phyloP scores from a whole-genome alignment of 2,329 filamentous ascomycete genomes.

The Sarocladiaceae sp. region DNA sequence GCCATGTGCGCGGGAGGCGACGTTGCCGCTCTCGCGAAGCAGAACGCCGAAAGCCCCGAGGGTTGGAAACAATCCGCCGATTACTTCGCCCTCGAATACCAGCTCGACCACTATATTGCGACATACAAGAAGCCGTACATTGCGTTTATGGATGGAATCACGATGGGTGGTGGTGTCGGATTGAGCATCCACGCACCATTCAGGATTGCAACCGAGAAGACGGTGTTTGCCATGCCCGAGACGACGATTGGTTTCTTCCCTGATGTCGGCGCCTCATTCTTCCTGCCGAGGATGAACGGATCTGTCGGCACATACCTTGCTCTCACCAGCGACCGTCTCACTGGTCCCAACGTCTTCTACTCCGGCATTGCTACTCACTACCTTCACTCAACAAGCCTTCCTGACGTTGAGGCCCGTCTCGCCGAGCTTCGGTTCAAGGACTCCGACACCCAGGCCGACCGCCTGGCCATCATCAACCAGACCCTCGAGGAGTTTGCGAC shows the following conservation, averaged over 20 bases:
- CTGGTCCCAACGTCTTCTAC: conserved; percentile 81
- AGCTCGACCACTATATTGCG: conserved; percentile 89
- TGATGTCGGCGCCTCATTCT: conserved; percentile 94
- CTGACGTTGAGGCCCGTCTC: conserved; percentile 74
- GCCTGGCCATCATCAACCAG: conserved; percentile 68
- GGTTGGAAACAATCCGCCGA: conserved; percentile 71
- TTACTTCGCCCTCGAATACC: conserved; percentile 94
- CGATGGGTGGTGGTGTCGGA: conserved; percentile 96
- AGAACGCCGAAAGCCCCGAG: conserved; percentile 60
- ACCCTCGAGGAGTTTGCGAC: conserved; percentile 91
- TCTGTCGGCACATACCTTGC: conserved; percentile 86
- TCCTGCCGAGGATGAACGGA: conserved; percentile 84
- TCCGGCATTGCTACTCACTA: conserved; percentile 93
- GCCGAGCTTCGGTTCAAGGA: conserved; percentile 87
- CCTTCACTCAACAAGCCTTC: conserved; percentile 81
- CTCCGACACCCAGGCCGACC: conserved; percentile 54
- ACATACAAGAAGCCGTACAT: conserved; percentile 92
- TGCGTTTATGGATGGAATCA: conserved; percentile 94
- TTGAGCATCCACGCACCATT: conserved; percentile 93
- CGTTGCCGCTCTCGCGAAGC: conserved; percentile 68
- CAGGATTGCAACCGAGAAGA: conserved; percentile 92
- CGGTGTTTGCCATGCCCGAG: conserved; percentile 96
- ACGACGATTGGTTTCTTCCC: conserved; percentile 98
- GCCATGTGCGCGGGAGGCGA: conserved; percentile 94
- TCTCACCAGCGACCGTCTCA: conserved; percentile 77